phyloP scores from a whole-genome alignment of 805 yeast genomes.

The Saccharomyces eubayanus region DNA sequence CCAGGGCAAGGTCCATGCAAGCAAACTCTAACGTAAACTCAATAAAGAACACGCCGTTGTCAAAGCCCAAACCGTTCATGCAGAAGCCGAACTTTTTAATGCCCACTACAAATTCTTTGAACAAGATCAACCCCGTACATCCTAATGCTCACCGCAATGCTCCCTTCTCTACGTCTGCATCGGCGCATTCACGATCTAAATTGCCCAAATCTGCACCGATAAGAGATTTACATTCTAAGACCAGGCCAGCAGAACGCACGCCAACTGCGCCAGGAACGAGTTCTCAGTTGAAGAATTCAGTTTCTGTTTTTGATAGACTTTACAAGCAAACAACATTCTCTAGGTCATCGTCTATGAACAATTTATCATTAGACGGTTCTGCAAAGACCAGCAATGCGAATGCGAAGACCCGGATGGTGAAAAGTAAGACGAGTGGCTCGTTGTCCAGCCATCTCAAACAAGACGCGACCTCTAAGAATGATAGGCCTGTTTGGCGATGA shows the following conservation, averaged over 20 bases:
- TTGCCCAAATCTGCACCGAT: not conserved
- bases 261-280: not conserved
- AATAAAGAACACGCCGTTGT: constrained; percentile 14
- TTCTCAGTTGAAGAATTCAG: constrained; percentile 1
- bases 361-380: constrained; percentile 1
- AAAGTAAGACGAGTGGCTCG: constrained; percentile 12
- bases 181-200: not conserved
- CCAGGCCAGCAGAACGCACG: not conserved
- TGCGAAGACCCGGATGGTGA: constrained; percentile 6
- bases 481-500: constrained; percentile 13
- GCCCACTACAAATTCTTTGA: constrained; percentile 22
- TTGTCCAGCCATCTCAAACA: constrained; percentile 3
- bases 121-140: constrained; percentile 4
- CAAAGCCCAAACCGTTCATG: constrained; percentile 11
- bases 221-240: not conserved
- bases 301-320: constrained; percentile 23
- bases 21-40: constrained; percentile 6
- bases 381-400: not conserved
- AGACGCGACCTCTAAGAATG: not conserved
- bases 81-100: constrained; percentile 19
- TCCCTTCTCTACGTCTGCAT: not conserved
- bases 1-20: constrained; percentile 1
- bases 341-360: constrained; percentile 17
- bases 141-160: not conserved
- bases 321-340: constrained; percentile 17